Evolutionary conservation across 805 yeast species (phyloP).

Genomic region (Ogataea corticis): DNA sequence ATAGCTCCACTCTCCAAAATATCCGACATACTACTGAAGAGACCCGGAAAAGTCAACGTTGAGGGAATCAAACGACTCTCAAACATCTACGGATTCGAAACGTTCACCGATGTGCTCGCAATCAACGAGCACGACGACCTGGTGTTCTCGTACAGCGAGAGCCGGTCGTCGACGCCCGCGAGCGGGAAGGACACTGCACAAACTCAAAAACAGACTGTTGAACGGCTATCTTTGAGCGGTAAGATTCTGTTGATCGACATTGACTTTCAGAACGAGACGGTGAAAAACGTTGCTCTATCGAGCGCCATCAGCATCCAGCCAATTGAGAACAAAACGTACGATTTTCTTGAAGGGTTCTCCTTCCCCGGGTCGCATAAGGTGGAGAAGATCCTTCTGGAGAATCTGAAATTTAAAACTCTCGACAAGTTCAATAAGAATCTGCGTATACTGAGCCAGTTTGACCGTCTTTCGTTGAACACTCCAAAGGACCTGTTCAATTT

Average conservation of each 20-base stretch:
- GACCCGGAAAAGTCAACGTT: slow-evolving; percentile 37
- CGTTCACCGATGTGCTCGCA: slow-evolving; percentile 35
- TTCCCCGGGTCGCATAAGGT: slow-evolving; percentile 24
- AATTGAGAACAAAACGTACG: slow-evolving; percentile 25
- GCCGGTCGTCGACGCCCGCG: slow-evolving; percentile 22
- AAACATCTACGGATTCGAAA: slow-evolving; percentile 40
- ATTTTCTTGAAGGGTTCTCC: slow-evolving; percentile 28
- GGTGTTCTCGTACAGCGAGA: slow-evolving; percentile 25
- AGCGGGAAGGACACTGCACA: background rate
- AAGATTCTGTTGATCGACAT: slow-evolving; percentile 38
- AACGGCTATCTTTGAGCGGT: slow-evolving; percentile 37
- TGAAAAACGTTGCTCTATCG: slow-evolving; percentile 32
- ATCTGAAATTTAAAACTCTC: slow-evolving; percentile 31
- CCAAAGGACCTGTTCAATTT: slow-evolving; percentile 36
- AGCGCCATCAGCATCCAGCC: slow-evolving; percentile 32
- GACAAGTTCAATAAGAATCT: slow-evolving; percentile 36
- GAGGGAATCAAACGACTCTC: slow-evolving; percentile 36
- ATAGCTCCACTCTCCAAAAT: slow-evolving; percentile 34
- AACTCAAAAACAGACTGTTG: slow-evolving; percentile 15
- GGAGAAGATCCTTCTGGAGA: slow-evolving; percentile 28
- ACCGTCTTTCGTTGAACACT: slow-evolving; percentile 30
- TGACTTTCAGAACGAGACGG: slow-evolving; percentile 32
- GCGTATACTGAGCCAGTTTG: slow-evolving; percentile 33
- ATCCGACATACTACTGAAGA: slow-evolving; percentile 34
- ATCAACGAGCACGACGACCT: slow-evolving; percentile 37